Base-by-base conservation (phyloP, 2,329 filamentous ascomycete species). In the Rhinocladiella similis region DNA sequence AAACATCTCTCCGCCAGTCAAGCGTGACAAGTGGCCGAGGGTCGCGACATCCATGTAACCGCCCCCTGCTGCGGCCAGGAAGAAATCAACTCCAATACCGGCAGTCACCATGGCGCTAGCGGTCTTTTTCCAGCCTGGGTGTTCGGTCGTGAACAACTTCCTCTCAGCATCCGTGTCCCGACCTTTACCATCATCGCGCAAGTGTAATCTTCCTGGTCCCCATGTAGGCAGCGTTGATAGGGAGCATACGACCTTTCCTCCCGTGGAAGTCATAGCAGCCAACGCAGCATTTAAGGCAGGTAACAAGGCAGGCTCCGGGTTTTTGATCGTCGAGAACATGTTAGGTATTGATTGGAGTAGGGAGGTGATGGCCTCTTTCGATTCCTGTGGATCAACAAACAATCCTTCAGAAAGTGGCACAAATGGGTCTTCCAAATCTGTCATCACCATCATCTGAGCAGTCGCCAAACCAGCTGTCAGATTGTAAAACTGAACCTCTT, bases 361-460 rank as follows among this genome's bases (percentile, higher is more conserved):
- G n/a, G 88, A 88, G 3, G 86, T 89, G 67, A 99, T 96, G 67
- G 95, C 86, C 20, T 85, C 78, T 70, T 88, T 93, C 45, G 91
- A 94, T 71, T 96, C 90, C 66, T 91, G 87, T 1, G 94, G 91
- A 71, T 99, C 93, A 14, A 97, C 93, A 71, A 97, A 97, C 9
- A 99, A 80, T 14, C 93, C 92, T 56, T 96, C 89, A 61, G 89
- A 91, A 16, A 99, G 79, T 2, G 94, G 92, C 14, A 97, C 86
- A 70, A 99, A 99, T 0, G 94, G 94, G 64, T 99, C 94, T 67
- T 97, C 92, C 47, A 99, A 83, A 69, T 99, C 94, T 3, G 94
- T 90, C 90, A 99, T 96, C 49, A 99, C 92, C 79, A 99, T 85
- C 91, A 99, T 97, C 70, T 99, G 94, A 9, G 94, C 91, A 74